phyloP scores from a whole-genome alignment of 2,329 filamentous ascomycete genomes.

The Phyllosticta citriasiana region DNA sequence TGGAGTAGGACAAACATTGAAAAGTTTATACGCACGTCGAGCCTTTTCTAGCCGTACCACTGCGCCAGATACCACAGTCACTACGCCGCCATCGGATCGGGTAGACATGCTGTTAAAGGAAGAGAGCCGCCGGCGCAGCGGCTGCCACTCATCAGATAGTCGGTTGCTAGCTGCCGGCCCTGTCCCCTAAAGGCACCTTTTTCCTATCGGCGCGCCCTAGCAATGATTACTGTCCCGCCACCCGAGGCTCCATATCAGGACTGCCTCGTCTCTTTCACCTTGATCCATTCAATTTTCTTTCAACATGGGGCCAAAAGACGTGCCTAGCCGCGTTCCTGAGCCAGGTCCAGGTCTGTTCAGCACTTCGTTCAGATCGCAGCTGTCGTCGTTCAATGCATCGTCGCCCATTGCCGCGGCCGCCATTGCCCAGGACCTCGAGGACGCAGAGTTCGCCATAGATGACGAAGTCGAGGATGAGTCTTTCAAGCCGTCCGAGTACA shows the following conservation, averaged over 20 bases:
- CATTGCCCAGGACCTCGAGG: conserved; percentile 28
- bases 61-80: neutral
- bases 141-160: neutral
- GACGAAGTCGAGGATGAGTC: conserved; percentile 42
- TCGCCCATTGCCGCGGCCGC: conserved; percentile 27
- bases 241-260: neutral
- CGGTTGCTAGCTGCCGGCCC: neutral
- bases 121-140: neutral
- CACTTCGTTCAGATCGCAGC: conserved; percentile 13
- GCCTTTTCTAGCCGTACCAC: neutral
- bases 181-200: neutral
- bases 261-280: neutral
- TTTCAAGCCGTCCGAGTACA: conserved; percentile 28
- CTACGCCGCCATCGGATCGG: neutral
- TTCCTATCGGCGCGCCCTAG: neutral
- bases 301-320: conserved; percentile 2
- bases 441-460: conserved; percentile 10
- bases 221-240: neutral
- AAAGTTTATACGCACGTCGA: neutral
- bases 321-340: neutral
- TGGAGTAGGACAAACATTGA: neutral
- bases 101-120: neutral
- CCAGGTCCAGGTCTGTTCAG: conserved; percentile 6
- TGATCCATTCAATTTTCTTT: neutral
- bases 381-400: conserved; percentile 15